These are phyloP conservation scores for Diaporthe velutina DNA, from an alignment of 2,329 filamentous ascomycete genomes.

Conservation along the genomic window DNA sequence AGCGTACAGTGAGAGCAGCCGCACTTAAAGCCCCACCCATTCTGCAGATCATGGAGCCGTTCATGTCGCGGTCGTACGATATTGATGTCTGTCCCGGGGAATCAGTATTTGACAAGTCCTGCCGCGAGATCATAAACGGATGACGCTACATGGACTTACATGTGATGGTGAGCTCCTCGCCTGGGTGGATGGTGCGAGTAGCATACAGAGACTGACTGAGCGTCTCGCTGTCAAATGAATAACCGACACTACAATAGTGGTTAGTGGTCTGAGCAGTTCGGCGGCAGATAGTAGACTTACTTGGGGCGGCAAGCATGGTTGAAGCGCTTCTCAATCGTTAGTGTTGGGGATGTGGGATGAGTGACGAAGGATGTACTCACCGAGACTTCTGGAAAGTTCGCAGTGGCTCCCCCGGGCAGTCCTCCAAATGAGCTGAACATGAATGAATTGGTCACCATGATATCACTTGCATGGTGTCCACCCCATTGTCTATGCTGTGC, in stretches of 20 bases:
- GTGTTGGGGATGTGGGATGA: neutral
- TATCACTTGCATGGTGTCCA: conserved; percentile 13
- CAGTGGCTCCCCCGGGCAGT: neutral
- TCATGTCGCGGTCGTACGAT: neutral
- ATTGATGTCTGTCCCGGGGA: neutral
- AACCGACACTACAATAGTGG: neutral
- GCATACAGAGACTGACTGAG: conserved; percentile 9
- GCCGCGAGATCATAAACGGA: neutral
- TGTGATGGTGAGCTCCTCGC: conserved; percentile 17
- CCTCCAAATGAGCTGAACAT: conserved; percentile 19
- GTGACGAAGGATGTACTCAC: neutral
- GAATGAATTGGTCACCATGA: conserved; percentile 20
- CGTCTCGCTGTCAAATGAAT: conserved; percentile 5
- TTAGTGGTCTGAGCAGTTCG: neutral
- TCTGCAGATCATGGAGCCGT: neutral
- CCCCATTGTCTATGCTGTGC: conserved; percentile 17
- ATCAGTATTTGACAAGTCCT: neutral
- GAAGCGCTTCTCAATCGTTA: conserved; percentile 4
- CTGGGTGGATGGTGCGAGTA: conserved; percentile 5
- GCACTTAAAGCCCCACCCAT: conserved; percentile 10
- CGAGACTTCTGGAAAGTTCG: conserved; percentile 15
- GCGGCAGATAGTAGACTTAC: neutral
- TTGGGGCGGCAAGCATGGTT: conserved; percentile 17
- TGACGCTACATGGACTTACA: neutral
- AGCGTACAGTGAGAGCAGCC: conserved; percentile 11